Evolutionary conservation across 2,329 filamentous ascomycete genomes (phyloP).

Genomic region (Chaetomium olivaceum): DNA sequence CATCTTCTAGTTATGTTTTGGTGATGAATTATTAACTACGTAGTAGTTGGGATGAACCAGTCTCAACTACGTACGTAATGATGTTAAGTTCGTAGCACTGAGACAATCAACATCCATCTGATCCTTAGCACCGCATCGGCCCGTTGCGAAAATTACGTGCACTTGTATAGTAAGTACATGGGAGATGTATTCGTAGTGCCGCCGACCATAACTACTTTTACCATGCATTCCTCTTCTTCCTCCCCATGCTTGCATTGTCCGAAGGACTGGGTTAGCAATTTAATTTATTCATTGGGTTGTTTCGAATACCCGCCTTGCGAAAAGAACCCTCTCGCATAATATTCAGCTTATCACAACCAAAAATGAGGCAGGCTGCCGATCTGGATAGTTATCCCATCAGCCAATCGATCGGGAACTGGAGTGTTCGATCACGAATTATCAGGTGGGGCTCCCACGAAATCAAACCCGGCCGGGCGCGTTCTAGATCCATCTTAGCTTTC

Average conservation of each 20-base stretch:
- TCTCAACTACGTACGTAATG: no score
- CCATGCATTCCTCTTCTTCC: no score
- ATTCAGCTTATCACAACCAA: background rate
- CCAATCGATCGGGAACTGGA: background rate
- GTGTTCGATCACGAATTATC: background rate
- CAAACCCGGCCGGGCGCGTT: slow-evolving; percentile 2
- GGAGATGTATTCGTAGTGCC: no score
- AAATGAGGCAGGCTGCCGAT: background rate
- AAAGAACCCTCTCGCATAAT: no score
- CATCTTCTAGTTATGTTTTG: background rate
- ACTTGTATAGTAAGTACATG: background rate
- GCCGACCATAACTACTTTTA: no score
- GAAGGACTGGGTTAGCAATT: no score
- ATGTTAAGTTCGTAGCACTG: background rate
- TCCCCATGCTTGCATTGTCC: no score
- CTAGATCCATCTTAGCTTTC: slow-evolving; percentile 18
- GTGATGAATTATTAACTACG: background rate
- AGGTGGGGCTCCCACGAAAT: background rate
- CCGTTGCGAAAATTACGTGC: background rate
- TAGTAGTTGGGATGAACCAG: background rate
- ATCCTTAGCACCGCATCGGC: background rate
- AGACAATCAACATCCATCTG: background rate
- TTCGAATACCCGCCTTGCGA: no score
- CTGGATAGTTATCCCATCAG: background rate
- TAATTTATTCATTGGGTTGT: no score